Base-by-base conservation (phyloP, 805 yeast species). In the Brettanomyces anomalus region DNA sequence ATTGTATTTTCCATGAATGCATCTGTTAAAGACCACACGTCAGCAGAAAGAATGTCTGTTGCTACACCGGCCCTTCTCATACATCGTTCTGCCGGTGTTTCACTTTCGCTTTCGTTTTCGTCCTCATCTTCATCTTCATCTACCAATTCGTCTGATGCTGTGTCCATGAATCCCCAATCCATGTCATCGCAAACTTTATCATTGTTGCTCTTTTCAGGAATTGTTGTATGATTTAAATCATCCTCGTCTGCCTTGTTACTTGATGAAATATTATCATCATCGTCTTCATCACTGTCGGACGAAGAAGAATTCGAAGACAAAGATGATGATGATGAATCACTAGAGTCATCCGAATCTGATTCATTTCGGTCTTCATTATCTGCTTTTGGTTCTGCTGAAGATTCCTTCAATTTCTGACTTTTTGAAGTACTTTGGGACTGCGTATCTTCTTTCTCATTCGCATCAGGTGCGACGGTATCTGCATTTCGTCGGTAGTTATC, bases 11-110 rank as follows among this genome's bases (percentile, higher is more conserved):
- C 28, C 81, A 90, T 80, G 43, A 93, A 81, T 1, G 95, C 80
- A 51, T 89, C 95, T 2, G 96, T 84, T 33, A 93, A 69, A 2
- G 94, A 83, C 96, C 97, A 90, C 7, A 88, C 89, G 56, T 90
- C 97, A 4, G 93, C 86, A 34, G 90, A 77, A 39, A 93, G 68
- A 36, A 93, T 81, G 58, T 93, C 97, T 2, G 96, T 86, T 5
- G 96, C 88, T 52, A 82, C 71, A 44, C 79, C 80, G 1, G 87
- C 79, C 41, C 68, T 52, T 49, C 68, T 55, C 30, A 61, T 54
- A 47, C 63, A 66, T 16, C 48, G 54, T 43, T 64, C 66, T 5
- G 57, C 58, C 11, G 55, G 55, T 2, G 67, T 55, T 43, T 64
- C 67, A 33, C 55, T 60, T n/a, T 48, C 57, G 18, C 51, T 53